Percentiles rank a stretch among this genome's conserved stretches.
These are phyloP conservation scores for Camellia japonica DNA, from an alignment of 148 eudicot species.

Conservation along the genomic window DNA sequence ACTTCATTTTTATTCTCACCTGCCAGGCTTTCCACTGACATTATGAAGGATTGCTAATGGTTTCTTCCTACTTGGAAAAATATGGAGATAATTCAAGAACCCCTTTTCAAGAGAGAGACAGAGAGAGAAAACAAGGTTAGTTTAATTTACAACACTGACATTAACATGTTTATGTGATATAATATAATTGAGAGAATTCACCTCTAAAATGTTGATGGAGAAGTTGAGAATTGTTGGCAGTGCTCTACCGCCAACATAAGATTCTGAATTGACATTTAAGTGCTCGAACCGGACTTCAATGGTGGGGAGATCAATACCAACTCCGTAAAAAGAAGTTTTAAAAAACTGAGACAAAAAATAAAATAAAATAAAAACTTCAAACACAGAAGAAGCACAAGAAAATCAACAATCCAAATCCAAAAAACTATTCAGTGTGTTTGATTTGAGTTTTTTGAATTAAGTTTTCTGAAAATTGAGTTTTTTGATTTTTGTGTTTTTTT, in stretches of 20 bases:
- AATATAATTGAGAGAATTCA: conserved; percentile 12
- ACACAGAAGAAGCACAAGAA: background rate
- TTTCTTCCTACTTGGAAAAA: conserved; percentile 31
- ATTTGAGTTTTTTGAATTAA: no score
- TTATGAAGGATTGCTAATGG: conserved; percentile 35
- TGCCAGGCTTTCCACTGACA: conserved; percentile 41
- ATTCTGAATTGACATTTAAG: conserved; percentile 59
- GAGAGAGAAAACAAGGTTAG: background rate
- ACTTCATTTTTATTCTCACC: conserved; percentile 11
- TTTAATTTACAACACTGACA: background rate
- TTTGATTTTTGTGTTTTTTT: no score
- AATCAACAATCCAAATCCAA: background rate
- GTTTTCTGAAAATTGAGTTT: no score
- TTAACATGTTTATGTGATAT: background rate
- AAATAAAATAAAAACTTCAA: background rate
- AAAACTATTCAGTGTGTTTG: no score
- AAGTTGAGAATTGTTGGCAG: conserved; percentile 72
- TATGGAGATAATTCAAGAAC: conserved; percentile 27
- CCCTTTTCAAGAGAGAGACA: conserved; percentile 18
- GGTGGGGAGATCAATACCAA: conserved; percentile 68
- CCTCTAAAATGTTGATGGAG: conserved; percentile 58
- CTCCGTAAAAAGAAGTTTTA: conserved; percentile 32
- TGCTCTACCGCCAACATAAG: conserved; percentile 65
- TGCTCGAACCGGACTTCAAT: conserved; percentile 83
- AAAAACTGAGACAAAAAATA: background rate